phyloP scores from a whole-genome alignment of 768 basidiomycete genomes.

The Dacryopinax primogenitus region DNA sequence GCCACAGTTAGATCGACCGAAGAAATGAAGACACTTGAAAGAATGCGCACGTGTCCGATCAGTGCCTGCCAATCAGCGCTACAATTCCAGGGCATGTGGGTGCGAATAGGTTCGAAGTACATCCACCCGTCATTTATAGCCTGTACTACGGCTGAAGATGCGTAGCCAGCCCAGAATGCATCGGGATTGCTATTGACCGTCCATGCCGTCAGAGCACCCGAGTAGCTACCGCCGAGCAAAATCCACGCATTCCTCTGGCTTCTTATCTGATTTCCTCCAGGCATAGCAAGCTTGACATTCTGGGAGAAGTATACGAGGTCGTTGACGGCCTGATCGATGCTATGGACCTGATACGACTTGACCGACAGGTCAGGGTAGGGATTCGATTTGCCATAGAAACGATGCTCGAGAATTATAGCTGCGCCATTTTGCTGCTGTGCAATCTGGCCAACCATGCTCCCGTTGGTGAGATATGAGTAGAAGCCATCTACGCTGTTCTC shows the following conservation, averaged over 20 bases:
- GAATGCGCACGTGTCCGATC: conserved; percentile 41
- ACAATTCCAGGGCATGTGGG: conserved; percentile 48
- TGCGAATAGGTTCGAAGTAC: conserved; percentile 60
- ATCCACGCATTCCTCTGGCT: background rate
- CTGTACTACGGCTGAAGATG: conserved; percentile 54
- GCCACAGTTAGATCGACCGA: background rate
- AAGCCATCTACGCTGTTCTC: conserved; percentile 40
- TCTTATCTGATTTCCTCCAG: conserved; percentile 35
- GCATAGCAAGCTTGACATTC: conserved; percentile 54
- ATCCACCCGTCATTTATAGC: conserved; percentile 50
- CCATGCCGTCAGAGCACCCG: conserved; percentile 10
- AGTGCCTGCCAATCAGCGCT: conserved; percentile 57
- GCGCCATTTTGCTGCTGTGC: conserved; percentile 15
- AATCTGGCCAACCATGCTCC: conserved; percentile 11
- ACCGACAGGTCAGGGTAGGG: conserved; percentile 48
- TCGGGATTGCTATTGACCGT: conserved; percentile 10
- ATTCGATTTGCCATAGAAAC: conserved; percentile 66
- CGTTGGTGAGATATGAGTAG: conserved; percentile 1
- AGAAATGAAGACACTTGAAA: too few relatives aligned
- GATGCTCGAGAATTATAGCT: conserved; percentile 38
- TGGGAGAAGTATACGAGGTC: conserved; percentile 59
- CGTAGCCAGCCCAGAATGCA: conserved; percentile 34
- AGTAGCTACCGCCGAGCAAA: background rate
- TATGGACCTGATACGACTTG: conserved; percentile 45
- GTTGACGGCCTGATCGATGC: conserved; percentile 61